Percentiles rank a stretch among this genome's conserved stretches.
These are phyloP conservation scores for Daldinia eschscholtzii DNA, from an alignment of 2,329 filamentous ascomycete genomes.

Conservation along the genomic window DNA sequence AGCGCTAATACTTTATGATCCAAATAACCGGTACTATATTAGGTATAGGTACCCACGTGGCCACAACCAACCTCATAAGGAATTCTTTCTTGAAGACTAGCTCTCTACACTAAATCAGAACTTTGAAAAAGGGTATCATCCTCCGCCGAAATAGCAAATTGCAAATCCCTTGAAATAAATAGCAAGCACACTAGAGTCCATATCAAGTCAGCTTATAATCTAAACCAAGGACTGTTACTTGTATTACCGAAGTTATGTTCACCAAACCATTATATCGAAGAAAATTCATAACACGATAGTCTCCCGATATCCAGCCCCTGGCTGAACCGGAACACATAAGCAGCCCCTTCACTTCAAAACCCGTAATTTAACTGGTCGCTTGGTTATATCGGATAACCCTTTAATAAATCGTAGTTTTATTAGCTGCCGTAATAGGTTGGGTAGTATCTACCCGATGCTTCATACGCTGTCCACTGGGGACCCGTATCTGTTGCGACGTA, in stretches of 20 bases:
- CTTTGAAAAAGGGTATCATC: constrained; percentile 24
- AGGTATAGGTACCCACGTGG: too few species aligned
- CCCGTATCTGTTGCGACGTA: constrained; percentile 32
- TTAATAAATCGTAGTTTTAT: not conserved
- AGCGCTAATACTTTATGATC: too few species aligned
- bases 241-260: not conserved
- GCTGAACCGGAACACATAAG: not conserved
- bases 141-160: not conserved
- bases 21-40: too few species aligned
- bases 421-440: constrained; percentile 25
- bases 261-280: not conserved
- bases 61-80: not conserved
- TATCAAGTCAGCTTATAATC: not conserved
- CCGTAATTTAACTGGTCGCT: not conserved
- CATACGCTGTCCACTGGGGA: constrained; percentile 30
- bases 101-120: not conserved
- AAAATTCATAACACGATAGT: not conserved
- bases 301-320: not conserved
- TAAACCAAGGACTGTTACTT: not conserved
- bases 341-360: not conserved
- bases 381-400: too few species aligned
- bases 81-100: not conserved
- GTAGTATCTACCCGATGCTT: constrained; percentile 15
- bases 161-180: not conserved
- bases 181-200: not conserved